Evolutionary conservation across 306 rosid genomes (phyloP).

Genomic region (Prunus mume): DNA sequence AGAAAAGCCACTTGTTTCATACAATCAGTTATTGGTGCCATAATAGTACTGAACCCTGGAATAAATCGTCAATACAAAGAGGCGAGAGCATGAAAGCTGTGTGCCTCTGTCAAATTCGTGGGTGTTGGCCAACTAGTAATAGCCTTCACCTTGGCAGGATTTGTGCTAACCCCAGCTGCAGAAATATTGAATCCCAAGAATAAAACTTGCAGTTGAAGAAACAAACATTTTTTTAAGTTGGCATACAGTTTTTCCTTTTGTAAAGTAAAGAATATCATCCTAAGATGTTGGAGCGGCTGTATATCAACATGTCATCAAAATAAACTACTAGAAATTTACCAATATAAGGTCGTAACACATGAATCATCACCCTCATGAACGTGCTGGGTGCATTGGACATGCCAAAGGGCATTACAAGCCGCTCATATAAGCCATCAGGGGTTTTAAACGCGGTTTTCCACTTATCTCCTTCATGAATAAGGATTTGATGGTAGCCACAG

Average conservation of each 20-base stretch:
- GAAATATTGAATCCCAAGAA: no score
- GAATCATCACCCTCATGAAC: conserved; percentile 7
- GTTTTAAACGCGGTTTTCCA: conserved; percentile 2
- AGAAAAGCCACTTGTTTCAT: neutral
- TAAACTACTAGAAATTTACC: neutral
- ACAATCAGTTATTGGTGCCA: neutral
- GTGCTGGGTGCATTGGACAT: neutral
- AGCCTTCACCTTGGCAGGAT: no score
- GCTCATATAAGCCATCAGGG: neutral
- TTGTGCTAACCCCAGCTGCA: no score
- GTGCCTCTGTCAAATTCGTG: neutral
- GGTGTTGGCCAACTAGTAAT: neutral
- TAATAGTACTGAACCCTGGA: neutral
- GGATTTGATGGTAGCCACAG: neutral
- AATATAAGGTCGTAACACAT: neutral
- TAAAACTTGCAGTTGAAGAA: no score
- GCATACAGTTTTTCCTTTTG: no score
- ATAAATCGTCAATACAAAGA: neutral
- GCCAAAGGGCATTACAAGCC: conserved; percentile 12
- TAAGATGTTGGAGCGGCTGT: neutral
- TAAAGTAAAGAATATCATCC: no score
- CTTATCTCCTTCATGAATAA: neutral
- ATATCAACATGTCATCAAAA: neutral
- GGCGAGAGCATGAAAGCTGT: neutral
- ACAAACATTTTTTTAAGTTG: no score